Percentiles rank a stretch among this genome's conserved stretches.
phyloP scores from a whole-genome alignment of 306 rosid genomes.

The Cicer chorassanicum region DNA sequence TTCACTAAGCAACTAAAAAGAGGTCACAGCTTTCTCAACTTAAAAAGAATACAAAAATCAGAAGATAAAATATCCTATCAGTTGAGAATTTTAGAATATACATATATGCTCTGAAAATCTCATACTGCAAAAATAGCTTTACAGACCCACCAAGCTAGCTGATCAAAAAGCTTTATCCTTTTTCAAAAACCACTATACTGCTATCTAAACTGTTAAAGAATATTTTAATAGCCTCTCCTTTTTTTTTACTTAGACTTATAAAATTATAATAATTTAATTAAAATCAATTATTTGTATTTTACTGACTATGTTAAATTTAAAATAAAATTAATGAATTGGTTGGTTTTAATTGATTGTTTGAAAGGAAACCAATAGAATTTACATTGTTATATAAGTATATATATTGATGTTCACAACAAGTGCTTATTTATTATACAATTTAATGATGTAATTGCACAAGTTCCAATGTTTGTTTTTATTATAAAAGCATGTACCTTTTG shows the following conservation, averaged over 20 bases:
- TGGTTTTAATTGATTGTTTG: no score
- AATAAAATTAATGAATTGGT: no score
- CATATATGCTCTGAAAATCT: constrained; percentile 52
- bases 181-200: constrained; percentile 56
- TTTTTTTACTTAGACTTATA: not conserved
- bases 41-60: constrained; percentile 49
- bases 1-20: constrained; percentile 61
- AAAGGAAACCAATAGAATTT: no score
- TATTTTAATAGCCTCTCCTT: constrained; percentile 42
- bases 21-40: constrained; percentile 67
- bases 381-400: no score
- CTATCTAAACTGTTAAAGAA: constrained; percentile 53
- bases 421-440: constrained; percentile 44
- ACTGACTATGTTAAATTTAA: not conserved
- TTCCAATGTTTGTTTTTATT: constrained; percentile 60
- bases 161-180: constrained; percentile 72
- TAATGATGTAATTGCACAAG: constrained; percentile 53
- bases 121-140: constrained; percentile 65
- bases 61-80: constrained; percentile 33
- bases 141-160: constrained; percentile 73
- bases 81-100: constrained; percentile 44
- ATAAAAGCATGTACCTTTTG: constrained; percentile 54
- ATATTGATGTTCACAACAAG: constrained; percentile 8
- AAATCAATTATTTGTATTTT: no score
- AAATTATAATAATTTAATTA: no score